These are phyloP conservation scores for grape (Vitis vinifera) DNA, from an alignment of 164 flowering plant genomes.

Conservation along the genomic window DNA sequence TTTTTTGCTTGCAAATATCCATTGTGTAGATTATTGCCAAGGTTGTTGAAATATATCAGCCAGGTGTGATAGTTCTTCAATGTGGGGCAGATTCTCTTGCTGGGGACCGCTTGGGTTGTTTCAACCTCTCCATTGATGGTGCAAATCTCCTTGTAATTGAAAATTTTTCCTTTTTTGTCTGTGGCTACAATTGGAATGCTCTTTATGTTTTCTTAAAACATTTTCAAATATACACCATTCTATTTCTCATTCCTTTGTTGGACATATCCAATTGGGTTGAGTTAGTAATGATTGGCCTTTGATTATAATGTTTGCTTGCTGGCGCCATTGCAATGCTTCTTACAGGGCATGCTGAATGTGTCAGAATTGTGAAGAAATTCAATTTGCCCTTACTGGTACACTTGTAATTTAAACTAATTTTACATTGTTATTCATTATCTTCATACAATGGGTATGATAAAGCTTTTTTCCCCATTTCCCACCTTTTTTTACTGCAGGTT, in stretches of 20 bases:
- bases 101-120: conserved; percentile 97
- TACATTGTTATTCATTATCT: background rate
- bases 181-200: too few species aligned
- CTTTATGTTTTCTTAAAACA: too few species aligned
- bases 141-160: conserved; percentile 48
- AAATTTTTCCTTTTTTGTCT: conserved; percentile 4
- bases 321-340: conserved; percentile 10
- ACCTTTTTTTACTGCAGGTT: conserved; percentile 46
- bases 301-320: conserved; percentile 3
- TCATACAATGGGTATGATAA: background rate
- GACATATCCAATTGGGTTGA: conserved; percentile 4
- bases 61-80: conserved; percentile 94
- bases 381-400: conserved; percentile 91
- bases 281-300: background rate
- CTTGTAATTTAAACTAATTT: conserved; percentile 5
- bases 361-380: conserved; percentile 87
- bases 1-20: conserved; percentile 5
- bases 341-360: conserved; percentile 97
- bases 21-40: conserved; percentile 75
- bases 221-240: background rate
- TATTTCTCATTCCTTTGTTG: background rate
- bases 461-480: background rate
- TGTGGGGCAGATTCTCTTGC: conserved; percentile 99
- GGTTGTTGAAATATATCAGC: conserved; percentile 90
- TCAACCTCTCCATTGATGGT: conserved; percentile 99